Base-by-base conservation (phyloP, 2,329 filamentous ascomycete genomes). In the Arthrinium phaeospermum region DNA sequence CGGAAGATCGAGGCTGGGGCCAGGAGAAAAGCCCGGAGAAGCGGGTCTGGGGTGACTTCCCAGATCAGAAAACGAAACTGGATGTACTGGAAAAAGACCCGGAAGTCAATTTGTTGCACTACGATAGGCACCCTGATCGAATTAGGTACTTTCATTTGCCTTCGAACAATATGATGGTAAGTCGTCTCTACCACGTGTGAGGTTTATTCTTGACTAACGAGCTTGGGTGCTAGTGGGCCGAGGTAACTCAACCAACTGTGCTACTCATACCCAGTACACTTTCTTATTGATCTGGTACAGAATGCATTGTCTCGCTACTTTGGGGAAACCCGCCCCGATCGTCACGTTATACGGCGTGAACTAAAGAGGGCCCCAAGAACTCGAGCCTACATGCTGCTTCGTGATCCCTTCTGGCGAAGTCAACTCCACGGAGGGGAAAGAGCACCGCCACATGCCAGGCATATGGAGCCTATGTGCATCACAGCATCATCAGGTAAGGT, bases 381-480 rank as follows among this genome's bases (percentile, higher is more conserved):
- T 1, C 53, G 70, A 13, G 73, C 77, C 0, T 70, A 77, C 8
- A 79, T 79, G 75, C 64, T 83, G 0, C 73, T 83, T 3, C 74
- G 77, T 5, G 77, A 80, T 1, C 73, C 76, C 13, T 79, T 77
- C 51, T 85, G 83, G 83, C 76, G 77, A 3, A 80, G 82, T 1
- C 82, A 83, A 46, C 74, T 81, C 24, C 80, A 83, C 37, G 79
- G 78, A 0, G 74, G 72, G 57, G 67, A 69, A 45, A 70, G 73
- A 10, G 69, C 68, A 1, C 72, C 77, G 10, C 77, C 82, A 0
- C 82, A 84, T 49, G 78, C 82, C 0, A 78, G 82, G 12, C 80
- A 84, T 24, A 78, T 85, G 80, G 74, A 80, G 1, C 78, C 82
- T 0, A 74, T 83, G 0, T 83, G 81, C 27, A 77, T 78, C 47